A percentile compares a stretch with the other conserved stretches of the same genome.
Conservation (phyloP, 345 rosid genomes). For the Pseudoturritis turrita region DNA sequence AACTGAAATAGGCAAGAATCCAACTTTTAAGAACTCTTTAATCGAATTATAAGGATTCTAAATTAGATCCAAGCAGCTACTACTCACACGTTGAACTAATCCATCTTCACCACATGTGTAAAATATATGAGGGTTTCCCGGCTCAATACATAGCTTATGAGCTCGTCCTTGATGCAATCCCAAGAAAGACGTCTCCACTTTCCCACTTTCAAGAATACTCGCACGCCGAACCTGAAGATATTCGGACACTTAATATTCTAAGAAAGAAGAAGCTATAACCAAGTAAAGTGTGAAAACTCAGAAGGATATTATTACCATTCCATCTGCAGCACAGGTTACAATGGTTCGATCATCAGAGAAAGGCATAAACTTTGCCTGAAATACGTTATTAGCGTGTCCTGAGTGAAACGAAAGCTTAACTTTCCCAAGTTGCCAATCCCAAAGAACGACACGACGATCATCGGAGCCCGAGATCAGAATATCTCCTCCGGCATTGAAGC, state of each 20-base stretch:
- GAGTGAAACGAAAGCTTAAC: conserved; percentile 64
- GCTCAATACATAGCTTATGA: conserved; percentile 83
- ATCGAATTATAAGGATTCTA: background rate
- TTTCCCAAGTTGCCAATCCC: conserved; percentile 79
- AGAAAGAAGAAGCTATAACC: background rate
- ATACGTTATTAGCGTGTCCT: conserved; percentile 67
- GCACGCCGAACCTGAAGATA: conserved; percentile 73
- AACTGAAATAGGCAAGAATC: conserved; percentile 46
- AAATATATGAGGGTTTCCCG: conserved; percentile 77
- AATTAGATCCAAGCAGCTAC: background rate
- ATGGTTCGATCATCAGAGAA: conserved; percentile 69
- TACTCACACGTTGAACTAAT: conserved; percentile 80
- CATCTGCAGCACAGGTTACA: conserved; percentile 93
- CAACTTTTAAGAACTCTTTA: background rate
- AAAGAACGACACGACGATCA: conserved; percentile 58
- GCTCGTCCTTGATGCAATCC: conserved; percentile 61
- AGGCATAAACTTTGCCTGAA: conserved; percentile 87
- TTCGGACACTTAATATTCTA: background rate
- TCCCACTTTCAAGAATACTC: conserved; percentile 56
- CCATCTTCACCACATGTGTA: conserved; percentile 97
- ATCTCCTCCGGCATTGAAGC: conserved; percentile 60
- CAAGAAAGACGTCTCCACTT: conserved; percentile 52
- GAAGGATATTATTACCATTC: conserved; percentile 45
- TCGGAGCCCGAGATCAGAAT: conserved; percentile 82
- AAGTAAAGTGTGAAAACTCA: background rate